These are phyloP conservation scores for Collybiopsis luxurians DNA, from an alignment of 768 basidiomycete genomes.

Conservation along the genomic window DNA sequence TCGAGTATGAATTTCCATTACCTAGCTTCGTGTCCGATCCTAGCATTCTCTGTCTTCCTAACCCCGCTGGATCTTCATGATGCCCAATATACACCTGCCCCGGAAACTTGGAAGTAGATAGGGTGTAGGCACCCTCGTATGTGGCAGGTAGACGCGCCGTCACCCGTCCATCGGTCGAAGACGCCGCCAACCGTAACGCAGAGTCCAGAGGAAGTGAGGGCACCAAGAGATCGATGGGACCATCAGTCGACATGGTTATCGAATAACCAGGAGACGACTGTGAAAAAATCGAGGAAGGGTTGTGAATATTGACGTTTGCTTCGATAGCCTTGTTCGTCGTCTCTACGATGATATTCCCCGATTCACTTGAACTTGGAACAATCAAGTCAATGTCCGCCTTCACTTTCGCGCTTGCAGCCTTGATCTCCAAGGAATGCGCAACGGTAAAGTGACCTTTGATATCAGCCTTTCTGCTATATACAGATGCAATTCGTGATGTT, in stretches of 20 bases:
- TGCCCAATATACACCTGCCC: neutral
- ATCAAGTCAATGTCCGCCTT: neutral
- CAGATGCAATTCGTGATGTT: neutral
- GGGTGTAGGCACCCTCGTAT: neutral
- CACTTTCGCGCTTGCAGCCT: neutral
- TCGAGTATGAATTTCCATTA: neutral
- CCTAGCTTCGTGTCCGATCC: neutral
- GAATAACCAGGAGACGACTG: conserved; percentile 26
- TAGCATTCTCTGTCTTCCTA: neutral
- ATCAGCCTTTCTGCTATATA: neutral
- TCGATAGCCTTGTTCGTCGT: neutral
- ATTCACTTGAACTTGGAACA: neutral
- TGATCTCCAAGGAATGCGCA: neutral
- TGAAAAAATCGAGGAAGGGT: neutral
- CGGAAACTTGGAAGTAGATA: neutral
- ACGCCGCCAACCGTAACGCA: conserved; percentile 15
- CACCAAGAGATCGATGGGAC: conserved; percentile 25
- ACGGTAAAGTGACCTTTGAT: neutral
- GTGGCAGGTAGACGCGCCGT: neutral
- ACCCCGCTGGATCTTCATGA: neutral
- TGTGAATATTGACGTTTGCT: neutral
- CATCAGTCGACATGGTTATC: conserved; percentile 27
- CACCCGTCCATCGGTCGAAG: neutral
- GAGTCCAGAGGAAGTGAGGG: conserved; percentile 31
- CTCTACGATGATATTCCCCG: neutral